Base-by-base conservation (phyloP, 1,139 yeast genomes). In the Kurtzmaniella natalensis region DNA sequence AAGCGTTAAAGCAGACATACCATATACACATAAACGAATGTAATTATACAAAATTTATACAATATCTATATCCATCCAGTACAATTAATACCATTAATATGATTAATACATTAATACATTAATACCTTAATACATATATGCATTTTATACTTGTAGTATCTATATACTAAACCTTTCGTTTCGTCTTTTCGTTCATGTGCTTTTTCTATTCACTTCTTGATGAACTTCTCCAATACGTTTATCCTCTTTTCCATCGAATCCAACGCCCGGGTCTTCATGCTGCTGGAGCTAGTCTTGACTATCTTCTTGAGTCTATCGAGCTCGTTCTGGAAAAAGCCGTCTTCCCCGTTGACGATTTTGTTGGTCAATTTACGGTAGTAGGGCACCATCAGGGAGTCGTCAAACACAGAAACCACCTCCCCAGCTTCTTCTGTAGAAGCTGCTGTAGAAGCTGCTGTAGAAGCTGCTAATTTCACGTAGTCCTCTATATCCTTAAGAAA, bases 361-460 rank as follows among this genome's bases (percentile, higher is more conserved):
- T 66, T 65, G 28, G 78, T 54, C 37, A 78, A 54, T 44, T 72
- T 71, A 36, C 58, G 59, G 56, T 82, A 81, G 51, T 77, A 74
- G 2, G 47, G 39, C 3, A 33, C 47, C 51, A 34, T 48, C 48
- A 25, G 55, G 43, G 39, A 40, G 40, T 17, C 50, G 36, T 32
- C 47, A 50, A 42, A 34, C 41, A 45, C 31, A 44, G 33, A 33
- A 40, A 20, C 36, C 40, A 18, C 34, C 30, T 27, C 37, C 29
- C 28, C 32, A 25, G 33, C 35, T 22, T 13, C 19, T 34, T 37
- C 18, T 32, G 40, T 18, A 24, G 5, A 10, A 37, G 10, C 4
- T n/a, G n/a, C n/a, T n/a, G n/a, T n/a, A n/a, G n/a, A n/a, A 34
- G 31, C 13, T 5, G 16, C 9, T 22, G 16, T 17, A 11, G 32